Base-by-base conservation (phyloP, 257 asterid species). In the Phtheirospermum japonicum region DNA sequence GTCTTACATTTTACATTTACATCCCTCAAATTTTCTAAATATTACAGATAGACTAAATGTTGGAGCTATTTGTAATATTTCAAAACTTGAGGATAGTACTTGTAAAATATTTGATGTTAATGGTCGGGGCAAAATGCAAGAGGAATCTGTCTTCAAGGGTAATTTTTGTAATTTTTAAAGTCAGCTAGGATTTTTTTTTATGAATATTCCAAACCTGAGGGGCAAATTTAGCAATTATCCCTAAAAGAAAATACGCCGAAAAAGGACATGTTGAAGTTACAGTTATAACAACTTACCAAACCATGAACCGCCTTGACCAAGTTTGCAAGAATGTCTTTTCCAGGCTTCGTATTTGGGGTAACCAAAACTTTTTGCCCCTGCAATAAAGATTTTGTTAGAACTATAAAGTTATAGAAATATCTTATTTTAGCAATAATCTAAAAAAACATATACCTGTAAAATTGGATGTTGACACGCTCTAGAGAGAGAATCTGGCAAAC, bases 271-370 rank as follows among this genome's bases (percentile, higher is more conserved):
- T 16, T 13, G 17, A 42, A 23, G 28, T 23, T 1, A 1, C 28
- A 23, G 28, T 23, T 1, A 23, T 23, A 23, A 59, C 23, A 57
- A 75, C 92, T 45, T 68, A 93, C 99, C 94, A 76, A 52, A 72
- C 99, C 99, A 79, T 72, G 83, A 73, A 93, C 97, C 3, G 90
- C 92, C 82, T 76, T 89, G 64, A 93, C 83, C 89, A 93, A 77
- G 81, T 68, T 80, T 58, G 77, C 71, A 28, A 93, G 69, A 68
- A 87, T 83, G 65, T 79, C 95, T 79, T 78, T 89, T 57, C 97
- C 94, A 20, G 99, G 99, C 76, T 89, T 93, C 20, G 97, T 89
- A 75, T 85, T 93, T 37, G 91, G 95, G 61, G 99, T 93, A 65
- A 87, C 72, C 30, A 87, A 72, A 51, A 93, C 95, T 75, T 81